phyloP scores from a whole-genome alignment of 768 basidiomycete species.

The Russula griseocarnosa region DNA sequence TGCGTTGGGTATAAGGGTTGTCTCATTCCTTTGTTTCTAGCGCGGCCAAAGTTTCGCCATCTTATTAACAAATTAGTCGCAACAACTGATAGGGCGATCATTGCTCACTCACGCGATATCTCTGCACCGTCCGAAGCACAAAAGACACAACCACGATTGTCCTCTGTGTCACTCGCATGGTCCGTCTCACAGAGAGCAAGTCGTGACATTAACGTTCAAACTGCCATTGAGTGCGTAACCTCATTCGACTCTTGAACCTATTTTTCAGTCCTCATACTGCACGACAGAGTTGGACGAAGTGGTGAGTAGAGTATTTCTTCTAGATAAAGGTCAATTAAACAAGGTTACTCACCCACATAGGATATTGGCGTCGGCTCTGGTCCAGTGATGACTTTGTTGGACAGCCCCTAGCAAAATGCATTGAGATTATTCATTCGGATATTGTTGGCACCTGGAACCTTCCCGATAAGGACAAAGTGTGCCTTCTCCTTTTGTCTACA shows the following conservation, averaged over 20 bases:
- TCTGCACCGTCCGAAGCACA: background rate
- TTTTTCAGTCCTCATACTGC: background rate
- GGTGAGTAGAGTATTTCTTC: slow-evolving; percentile 4
- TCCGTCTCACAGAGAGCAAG: slow-evolving; percentile 15
- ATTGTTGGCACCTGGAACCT: slow-evolving; percentile 14
- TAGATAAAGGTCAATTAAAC: background rate
- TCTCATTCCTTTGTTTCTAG: background rate
- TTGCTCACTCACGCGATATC: background rate
- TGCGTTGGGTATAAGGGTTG: background rate
- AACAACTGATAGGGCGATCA: background rate
- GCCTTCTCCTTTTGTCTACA: background rate
- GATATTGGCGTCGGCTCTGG: slow-evolving; percentile 10
- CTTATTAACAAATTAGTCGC: background rate
- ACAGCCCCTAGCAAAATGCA: background rate
- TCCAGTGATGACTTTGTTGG: background rate
- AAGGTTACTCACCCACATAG: background rate
- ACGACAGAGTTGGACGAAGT: slow-evolving; percentile 10
- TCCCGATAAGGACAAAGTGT: background rate
- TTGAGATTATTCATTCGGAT: background rate
- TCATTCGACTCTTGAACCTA: background rate
- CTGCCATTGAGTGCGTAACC: slow-evolving; percentile 10
- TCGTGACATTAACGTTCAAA: background rate
- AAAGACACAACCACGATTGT: background rate
- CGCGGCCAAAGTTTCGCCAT: background rate
- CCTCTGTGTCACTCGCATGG: slow-evolving; percentile 10